These are phyloP conservation scores for Acer negundo DNA, from an alignment of 345 rosid species.

Conservation along the genomic window DNA sequence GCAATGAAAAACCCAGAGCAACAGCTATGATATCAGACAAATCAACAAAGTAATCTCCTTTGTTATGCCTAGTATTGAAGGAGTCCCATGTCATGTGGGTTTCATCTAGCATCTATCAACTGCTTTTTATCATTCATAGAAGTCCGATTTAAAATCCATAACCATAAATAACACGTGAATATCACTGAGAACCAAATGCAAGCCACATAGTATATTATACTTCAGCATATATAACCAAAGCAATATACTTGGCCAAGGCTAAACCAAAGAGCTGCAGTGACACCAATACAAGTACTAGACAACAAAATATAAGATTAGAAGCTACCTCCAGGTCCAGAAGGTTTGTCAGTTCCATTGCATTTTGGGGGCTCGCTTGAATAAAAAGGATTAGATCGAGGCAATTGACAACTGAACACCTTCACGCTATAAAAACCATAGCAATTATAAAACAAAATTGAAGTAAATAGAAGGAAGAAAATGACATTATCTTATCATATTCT, in stretches of 20 bases:
- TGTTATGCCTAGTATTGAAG: conserved; percentile 2
- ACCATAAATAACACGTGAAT: neutral
- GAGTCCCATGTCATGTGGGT: neutral
- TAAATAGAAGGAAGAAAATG: conserved; percentile 2
- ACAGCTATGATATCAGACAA: neutral
- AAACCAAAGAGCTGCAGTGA: neutral
- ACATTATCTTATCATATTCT: neutral
- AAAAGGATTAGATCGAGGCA: conserved; percentile 65
- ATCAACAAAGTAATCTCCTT: neutral
- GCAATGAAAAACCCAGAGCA: neutral
- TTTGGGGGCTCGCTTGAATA: conserved; percentile 77
- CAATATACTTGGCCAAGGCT: neutral
- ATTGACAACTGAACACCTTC: conserved; percentile 86
- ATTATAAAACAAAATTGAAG: conserved; percentile 18
- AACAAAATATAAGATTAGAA: conserved; percentile 4
- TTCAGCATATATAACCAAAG: neutral
- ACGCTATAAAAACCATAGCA: conserved; percentile 45
- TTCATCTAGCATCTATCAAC: neutral
- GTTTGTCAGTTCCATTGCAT: conserved; percentile 53
- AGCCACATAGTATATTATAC: neutral
- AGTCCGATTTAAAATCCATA: neutral
- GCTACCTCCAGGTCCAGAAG: conserved; percentile 68
- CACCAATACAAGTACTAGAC: neutral
- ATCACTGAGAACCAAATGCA: neutral
- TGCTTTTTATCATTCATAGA: neutral